These are phyloP conservation scores for Aspergillus cavernicola DNA, from an alignment of 495 filamentous ascomycete species.

Conservation along the genomic window DNA sequence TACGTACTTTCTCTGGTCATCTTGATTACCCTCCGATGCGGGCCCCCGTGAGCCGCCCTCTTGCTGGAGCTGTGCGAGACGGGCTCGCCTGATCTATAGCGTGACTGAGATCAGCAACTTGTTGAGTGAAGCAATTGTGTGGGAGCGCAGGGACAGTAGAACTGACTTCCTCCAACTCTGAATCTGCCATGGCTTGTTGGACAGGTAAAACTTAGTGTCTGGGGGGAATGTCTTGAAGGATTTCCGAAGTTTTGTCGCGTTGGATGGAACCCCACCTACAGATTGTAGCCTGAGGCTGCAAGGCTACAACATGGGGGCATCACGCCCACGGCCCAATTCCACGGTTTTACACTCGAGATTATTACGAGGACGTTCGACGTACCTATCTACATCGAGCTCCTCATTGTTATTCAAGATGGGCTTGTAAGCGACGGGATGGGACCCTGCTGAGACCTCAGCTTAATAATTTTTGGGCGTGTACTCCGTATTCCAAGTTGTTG, in stretches of 20 bases:
- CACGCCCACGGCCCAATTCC: no score
- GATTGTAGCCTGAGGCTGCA: constrained; percentile 15
- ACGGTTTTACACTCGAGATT: no score
- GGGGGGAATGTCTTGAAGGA: no score
- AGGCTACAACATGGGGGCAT: constrained; percentile 12
- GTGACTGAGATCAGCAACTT: constrained; percentile 4
- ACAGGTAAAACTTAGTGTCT: constrained; percentile 4
- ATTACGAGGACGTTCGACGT: no score
- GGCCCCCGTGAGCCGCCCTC: constrained; percentile 47
- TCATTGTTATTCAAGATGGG: no score
- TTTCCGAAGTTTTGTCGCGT: constrained; percentile 1
- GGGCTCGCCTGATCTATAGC: constrained; percentile 76
- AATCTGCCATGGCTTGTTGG: constrained; percentile 63
- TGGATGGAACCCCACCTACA: constrained; percentile 16
- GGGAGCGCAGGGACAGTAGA: neutral
- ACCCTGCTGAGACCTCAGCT: no score
- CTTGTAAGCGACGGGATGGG: no score
- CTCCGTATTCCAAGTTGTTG: no score
- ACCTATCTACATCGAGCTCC: no score
- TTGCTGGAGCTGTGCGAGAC: constrained; percentile 87
- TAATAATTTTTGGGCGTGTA: no score
- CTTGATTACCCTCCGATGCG: constrained; percentile 48
- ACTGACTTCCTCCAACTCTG: constrained; percentile 75
- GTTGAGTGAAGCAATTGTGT: neutral
- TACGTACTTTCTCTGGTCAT: constrained; percentile 61